Evolutionary conservation across 176 grass and related monocot species (phyloP).

Genomic region (Chrysopogon serrulatus): DNA sequence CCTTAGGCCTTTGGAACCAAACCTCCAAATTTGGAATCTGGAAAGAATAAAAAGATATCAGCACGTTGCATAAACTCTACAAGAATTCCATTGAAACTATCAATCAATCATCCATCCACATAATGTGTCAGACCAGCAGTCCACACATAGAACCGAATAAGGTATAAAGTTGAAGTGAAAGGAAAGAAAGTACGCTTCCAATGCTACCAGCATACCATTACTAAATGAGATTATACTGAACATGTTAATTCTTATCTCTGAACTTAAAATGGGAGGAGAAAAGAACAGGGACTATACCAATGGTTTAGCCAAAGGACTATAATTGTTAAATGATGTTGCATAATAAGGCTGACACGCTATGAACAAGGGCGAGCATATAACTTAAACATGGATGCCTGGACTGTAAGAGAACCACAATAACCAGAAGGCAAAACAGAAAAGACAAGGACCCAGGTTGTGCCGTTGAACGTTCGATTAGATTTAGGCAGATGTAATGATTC

Average conservation of each 20-base stretch:
- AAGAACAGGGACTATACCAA: not conserved
- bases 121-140: not conserved
- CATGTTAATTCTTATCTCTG: not conserved
- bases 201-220: not conserved
- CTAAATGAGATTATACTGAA: not conserved
- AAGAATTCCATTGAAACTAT: not conserved
- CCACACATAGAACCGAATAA: not conserved
- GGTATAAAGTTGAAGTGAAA: not conserved
- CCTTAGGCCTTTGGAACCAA: conserved; percentile 96
- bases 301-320: not conserved
- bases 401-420: not conserved
- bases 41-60: not conserved
- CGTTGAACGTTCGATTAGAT: not conserved
- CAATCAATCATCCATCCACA: not conserved
- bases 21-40: conserved; percentile 91
- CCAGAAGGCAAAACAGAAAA: not conserved
- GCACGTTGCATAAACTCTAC: not conserved
- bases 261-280: not conserved
- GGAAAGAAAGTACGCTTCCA: not conserved
- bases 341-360: not conserved
- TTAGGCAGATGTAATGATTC: not conserved
- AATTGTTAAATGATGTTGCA: not conserved
- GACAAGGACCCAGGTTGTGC: not conserved
- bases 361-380: not conserved
- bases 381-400: not conserved